phyloP scores from a whole-genome alignment of 2,329 filamentous ascomycete species.

The Pyrenophora tritici-repentis region DNA sequence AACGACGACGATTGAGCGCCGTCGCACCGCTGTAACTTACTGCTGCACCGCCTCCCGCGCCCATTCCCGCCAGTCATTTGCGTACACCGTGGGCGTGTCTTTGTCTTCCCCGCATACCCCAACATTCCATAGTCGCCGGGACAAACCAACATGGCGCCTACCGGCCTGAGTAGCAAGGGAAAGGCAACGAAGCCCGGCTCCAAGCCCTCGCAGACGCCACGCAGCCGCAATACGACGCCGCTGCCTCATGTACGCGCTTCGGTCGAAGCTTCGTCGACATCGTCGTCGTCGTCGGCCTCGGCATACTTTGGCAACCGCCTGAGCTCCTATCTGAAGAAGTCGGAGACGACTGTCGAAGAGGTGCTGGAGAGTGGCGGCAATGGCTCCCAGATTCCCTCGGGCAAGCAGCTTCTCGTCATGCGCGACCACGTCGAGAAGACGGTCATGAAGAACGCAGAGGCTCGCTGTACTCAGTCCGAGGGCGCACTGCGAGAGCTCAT shows the following conservation, averaged over 20 bases:
- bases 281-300: conserved; percentile 51
- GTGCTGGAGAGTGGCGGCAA: conserved; percentile 67
- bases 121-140: conserved; percentile 4
- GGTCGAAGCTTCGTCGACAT: conserved; percentile 35
- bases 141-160: conserved; percentile 37
- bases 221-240: conserved; percentile 80
- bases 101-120: conserved; percentile 14
- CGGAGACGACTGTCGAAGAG: conserved; percentile 69
- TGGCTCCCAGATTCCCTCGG: conserved; percentile 59
- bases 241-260: conserved; percentile 60
- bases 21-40: too few relatives aligned
- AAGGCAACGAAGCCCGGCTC: conserved; percentile 57
- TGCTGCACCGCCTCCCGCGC: neutral
- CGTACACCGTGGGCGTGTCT: conserved; percentile 3
- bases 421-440: conserved; percentile 67
- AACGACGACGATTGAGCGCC: too few relatives aligned
- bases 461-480: conserved; percentile 69
- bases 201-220: conserved; percentile 41
- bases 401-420: conserved; percentile 67
- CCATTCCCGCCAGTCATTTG: neutral
- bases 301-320: conserved; percentile 68
- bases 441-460: conserved; percentile 50
- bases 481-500: conserved; percentile 73
- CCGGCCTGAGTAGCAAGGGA: conserved; percentile 46
- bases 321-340: conserved; percentile 60